Evolutionary conservation across 768 basidiomycete species (phyloP).

Genomic region (Macrolepiota dolichaula): DNA sequence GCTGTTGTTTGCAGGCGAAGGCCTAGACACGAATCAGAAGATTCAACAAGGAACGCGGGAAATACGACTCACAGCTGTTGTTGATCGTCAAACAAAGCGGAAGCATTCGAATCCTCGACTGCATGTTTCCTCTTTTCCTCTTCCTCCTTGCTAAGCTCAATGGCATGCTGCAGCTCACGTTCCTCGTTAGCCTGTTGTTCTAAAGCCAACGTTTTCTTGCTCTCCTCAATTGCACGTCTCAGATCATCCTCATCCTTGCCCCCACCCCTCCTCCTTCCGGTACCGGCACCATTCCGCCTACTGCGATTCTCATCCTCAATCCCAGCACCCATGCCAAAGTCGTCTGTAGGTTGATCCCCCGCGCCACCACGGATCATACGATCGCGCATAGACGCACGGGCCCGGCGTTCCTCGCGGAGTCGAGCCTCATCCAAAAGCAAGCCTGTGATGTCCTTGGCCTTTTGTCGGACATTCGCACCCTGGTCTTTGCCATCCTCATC

Average conservation of each 20-base stretch:
- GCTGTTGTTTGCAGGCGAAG: conserved; percentile 26
- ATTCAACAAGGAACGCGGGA: background rate
- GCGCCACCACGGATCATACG: conserved; percentile 75
- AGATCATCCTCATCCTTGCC: conserved; percentile 81
- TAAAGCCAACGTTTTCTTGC: conserved; percentile 67
- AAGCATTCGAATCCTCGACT: conserved; percentile 69
- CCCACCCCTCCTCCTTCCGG: conserved; percentile 23
- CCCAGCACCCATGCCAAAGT: conserved; percentile 4
- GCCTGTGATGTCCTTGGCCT: conserved; percentile 98
- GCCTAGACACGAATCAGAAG: conserved; percentile 20
- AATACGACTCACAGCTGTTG: conserved; percentile 62
- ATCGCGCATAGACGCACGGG: conserved; percentile 90
- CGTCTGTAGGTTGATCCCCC: conserved; percentile 28
- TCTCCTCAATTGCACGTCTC: conserved; percentile 83
- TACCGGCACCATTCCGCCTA: conserved; percentile 23
- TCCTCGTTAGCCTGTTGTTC: conserved; percentile 78
- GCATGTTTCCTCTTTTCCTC: conserved; percentile 72
- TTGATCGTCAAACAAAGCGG: conserved; percentile 82
- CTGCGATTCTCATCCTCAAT: conserved; percentile 44
- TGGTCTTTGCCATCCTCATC: conserved; percentile 97
- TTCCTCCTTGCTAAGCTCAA: conserved; percentile 87
- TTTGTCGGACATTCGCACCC: conserved; percentile 95
- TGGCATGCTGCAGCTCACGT: conserved; percentile 77
- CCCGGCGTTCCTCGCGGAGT: conserved; percentile 79
- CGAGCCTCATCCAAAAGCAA: conserved; percentile 84